Percentiles rank a stretch among this genome's conserved stretches.
Evolutionary conservation across 2,329 filamentous ascomycete species (phyloP).

Genomic region (Periconia macrospinosa): DNA sequence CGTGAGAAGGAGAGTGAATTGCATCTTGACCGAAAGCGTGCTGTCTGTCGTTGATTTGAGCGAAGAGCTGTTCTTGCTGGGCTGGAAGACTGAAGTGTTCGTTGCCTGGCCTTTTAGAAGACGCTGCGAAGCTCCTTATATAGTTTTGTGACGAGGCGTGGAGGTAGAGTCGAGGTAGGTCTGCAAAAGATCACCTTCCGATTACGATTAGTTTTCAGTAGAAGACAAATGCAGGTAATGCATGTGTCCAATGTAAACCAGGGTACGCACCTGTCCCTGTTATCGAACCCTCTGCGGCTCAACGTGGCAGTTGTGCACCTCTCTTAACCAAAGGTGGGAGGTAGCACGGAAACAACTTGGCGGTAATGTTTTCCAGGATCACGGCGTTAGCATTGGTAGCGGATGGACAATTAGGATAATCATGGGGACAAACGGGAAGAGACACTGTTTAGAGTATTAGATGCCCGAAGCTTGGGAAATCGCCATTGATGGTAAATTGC

Average conservation of each 20-base stretch:
- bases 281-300: conserved; percentile 18
- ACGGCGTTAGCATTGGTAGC: conserved; percentile 27
- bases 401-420: conserved; percentile 14
- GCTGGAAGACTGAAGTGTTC: conserved; percentile 25
- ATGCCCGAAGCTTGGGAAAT: conserved; percentile 28
- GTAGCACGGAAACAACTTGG: conserved; percentile 29
- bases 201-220: conserved; percentile 25
- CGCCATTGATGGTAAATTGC: conserved; percentile 31
- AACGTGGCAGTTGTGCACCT: conserved; percentile 26
- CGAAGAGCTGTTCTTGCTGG: conserved; percentile 20
- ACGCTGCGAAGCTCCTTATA: conserved; percentile 29
- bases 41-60: conserved; percentile 11
- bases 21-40: conserved; percentile 39
- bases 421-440: conserved; percentile 18
- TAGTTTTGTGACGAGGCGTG: conserved; percentile 17
- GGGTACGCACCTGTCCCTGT: conserved; percentile 11
- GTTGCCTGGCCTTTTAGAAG: conserved; percentile 25
- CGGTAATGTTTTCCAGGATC: conserved; percentile 23
- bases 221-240: conserved; percentile 13
- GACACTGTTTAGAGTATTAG: conserved; percentile 19
- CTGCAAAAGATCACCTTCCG: conserved; percentile 31
- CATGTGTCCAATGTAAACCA: conserved; percentile 17
- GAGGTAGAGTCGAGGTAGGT: conserved; percentile 10
- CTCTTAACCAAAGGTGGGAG: conserved; percentile 32
- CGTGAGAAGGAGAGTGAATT: conserved; percentile 41